Evolutionary conservation across 257 asterid genomes (phyloP).

Genomic region (Capsicum pubescens): DNA sequence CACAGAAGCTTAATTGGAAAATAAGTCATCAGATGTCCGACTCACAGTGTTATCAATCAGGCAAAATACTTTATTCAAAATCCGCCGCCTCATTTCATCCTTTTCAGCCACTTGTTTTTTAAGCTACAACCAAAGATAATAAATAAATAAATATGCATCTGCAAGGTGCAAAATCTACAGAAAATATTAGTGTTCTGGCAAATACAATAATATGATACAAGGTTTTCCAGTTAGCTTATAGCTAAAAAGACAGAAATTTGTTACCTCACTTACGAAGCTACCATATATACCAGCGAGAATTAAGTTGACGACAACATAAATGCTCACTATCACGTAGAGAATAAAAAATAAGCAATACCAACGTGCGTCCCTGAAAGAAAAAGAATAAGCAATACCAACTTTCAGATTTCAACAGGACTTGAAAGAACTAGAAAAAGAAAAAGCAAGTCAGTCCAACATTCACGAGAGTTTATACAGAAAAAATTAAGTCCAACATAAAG

Average conservation of each 20-base stretch:
- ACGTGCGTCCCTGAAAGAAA: conserved; percentile 74
- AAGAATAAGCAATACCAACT: no score
- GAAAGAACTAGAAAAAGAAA: background rate
- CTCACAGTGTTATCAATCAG: conserved; percentile 73
- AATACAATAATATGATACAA: background rate
- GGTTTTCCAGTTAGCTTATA: background rate
- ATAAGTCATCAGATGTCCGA: conserved; percentile 27
- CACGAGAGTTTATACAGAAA: background rate
- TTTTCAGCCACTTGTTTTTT: conserved; percentile 84
- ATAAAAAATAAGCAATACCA: conserved; percentile 85
- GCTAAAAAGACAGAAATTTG: conserved; percentile 11
- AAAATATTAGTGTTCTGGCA: background rate
- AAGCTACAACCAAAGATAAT: conserved; percentile 57
- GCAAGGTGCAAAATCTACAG: conserved; percentile 1
- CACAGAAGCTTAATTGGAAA: background rate
- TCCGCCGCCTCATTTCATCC: conserved; percentile 74
- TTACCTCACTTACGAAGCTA: conserved; percentile 91
- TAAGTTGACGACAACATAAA: conserved; percentile 95
- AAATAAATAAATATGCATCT: background rate
- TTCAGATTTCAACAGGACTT: conserved; percentile 31
- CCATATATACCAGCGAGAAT: conserved; percentile 94
- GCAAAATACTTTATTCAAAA: conserved; percentile 78
- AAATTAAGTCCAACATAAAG: background rate
- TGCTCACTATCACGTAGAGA: conserved; percentile 85
- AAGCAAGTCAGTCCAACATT: background rate